Percentiles rank a stretch among this genome's conserved stretches.
Conservation (phyloP, 495 filamentous ascomycete species). For the Baudoinia panamericana region DNA sequence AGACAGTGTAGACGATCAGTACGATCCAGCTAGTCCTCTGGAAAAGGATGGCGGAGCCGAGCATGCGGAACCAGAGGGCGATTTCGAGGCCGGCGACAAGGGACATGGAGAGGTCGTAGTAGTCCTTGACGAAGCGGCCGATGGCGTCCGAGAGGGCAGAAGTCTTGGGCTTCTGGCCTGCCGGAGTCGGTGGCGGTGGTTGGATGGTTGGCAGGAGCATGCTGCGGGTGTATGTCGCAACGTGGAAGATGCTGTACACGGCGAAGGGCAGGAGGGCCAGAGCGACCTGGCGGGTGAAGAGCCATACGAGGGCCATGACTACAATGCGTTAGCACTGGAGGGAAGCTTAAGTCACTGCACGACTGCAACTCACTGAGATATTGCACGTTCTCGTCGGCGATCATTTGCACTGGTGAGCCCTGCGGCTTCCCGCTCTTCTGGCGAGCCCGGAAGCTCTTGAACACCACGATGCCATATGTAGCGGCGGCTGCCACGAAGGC, state of each 20-base stretch:
- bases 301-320: conserved; percentile 95
- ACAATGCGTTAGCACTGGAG: neutral
- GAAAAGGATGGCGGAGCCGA: conserved; percentile 70
- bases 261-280: conserved; percentile 86
- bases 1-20: conserved; percentile 69
- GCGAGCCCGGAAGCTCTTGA: conserved; percentile 85
- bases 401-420: conserved; percentile 45
- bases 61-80: conserved; percentile 66
- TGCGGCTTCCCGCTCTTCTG: conserved; percentile 40
- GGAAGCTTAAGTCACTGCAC: conserved; percentile 3
- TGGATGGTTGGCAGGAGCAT: conserved; percentile 57
- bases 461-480: conserved; percentile 98
- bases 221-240: conserved; percentile 66
- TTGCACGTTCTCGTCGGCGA: conserved; percentile 89
- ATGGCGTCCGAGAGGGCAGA: conserved; percentile 57
- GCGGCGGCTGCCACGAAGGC: conserved; percentile 77
- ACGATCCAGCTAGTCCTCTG: conserved; percentile 82
- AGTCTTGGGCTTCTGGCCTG: conserved; percentile 49
- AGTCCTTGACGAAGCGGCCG: conserved; percentile 87
- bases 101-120: conserved; percentile 62
- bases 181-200: conserved; percentile 36
- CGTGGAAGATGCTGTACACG: conserved; percentile 97
- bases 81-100: conserved; percentile 36
- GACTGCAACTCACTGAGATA: conserved; percentile 65
- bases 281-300: conserved; percentile 75